Evolutionary conservation across 805 yeast species (phyloP), one percentile per base, ranked within the genome.

Genomic region (Pichia sporocuriosa): DNA sequence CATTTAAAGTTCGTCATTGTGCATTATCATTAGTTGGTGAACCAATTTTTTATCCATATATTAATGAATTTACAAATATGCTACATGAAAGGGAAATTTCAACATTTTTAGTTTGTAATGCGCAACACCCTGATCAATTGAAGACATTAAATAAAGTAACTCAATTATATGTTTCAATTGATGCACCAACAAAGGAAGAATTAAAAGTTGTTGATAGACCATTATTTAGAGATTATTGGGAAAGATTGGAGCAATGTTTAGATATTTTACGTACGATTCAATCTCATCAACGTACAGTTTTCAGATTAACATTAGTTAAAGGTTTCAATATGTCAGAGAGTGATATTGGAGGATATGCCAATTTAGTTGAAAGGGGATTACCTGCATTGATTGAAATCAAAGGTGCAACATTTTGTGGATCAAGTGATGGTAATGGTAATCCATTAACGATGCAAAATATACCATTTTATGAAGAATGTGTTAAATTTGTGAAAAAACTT

Each of bases 371-470:
- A 45, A 72, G 79, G 42, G 96, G 88, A 3, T 65, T 68, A 45
- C 97, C 97, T 2, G 81, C 95, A 32, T 84, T 88, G 53, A 83
- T 88, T 45, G 97, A 88, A 62, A 82, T 88, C 46, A 88, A 88
- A 63, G 97, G 97, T 42, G 96, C 95, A 11, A 88, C 97, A 0
- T 88, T 85, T 65, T 87, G 96, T 68, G 97, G 97, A 0, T 82
- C 94, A 0, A 83, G 95, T 11, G 66, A 66, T 42, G 86, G 81
- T 35, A 84, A 85, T 58, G 89, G 93, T 26, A 86, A 88, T 56
- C 89, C 95, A 36, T 68, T 88, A 50, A 87, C 96, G 3, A 88
- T 88, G 97, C 90, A 88, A 58, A 88, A 88, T 56, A 93, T 89
- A 43, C 97, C 97, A 34, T 88, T 84, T 57, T 88, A 88, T 57